A percentile compares a stretch with the other conserved stretches of the same genome.
Conservation (phyloP, 2,329 filamentous ascomycete genomes). For the Colletotrichum viniferum region DNA sequence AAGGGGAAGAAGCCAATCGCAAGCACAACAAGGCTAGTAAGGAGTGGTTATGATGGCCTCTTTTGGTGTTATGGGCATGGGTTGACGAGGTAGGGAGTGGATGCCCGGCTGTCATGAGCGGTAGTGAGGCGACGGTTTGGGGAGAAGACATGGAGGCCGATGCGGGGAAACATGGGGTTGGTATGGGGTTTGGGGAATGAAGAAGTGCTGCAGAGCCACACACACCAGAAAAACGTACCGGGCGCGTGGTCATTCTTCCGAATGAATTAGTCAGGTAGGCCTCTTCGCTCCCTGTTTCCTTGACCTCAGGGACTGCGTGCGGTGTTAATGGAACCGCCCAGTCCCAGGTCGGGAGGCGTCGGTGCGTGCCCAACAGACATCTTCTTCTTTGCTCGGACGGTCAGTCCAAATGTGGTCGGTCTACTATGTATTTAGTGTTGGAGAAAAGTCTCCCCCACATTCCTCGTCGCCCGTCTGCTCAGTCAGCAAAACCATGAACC, state of each 20-base stretch:
- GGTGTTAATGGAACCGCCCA: not conserved
- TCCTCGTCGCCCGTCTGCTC: not conserved
- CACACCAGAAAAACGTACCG: not conserved
- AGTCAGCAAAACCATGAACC: not conserved
- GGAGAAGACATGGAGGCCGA: not conserved
- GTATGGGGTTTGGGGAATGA: not conserved
- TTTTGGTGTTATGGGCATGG: not conserved
- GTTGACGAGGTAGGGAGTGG: not conserved
- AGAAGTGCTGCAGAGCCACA: not conserved
- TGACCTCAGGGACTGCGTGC: not conserved
- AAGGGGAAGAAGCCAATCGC: not conserved
- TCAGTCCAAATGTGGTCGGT: not conserved
- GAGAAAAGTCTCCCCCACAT: not conserved
- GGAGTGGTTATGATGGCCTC: slow-evolving; percentile 11
- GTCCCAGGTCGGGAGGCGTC: not conserved
- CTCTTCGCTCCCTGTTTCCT: not conserved
- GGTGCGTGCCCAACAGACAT: not conserved
- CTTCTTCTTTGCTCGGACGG: not conserved
- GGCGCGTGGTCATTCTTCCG: not conserved
- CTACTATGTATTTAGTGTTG: not conserved
- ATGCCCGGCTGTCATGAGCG: slow-evolving; percentile 7
- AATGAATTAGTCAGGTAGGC: not conserved
- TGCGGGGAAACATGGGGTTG: not conserved
- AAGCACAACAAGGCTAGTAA: not conserved
- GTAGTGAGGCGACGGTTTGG: not conserved